These are phyloP conservation scores for Cajanus cajan DNA, from an alignment of 306 rosid genomes.

Conservation along the genomic window DNA sequence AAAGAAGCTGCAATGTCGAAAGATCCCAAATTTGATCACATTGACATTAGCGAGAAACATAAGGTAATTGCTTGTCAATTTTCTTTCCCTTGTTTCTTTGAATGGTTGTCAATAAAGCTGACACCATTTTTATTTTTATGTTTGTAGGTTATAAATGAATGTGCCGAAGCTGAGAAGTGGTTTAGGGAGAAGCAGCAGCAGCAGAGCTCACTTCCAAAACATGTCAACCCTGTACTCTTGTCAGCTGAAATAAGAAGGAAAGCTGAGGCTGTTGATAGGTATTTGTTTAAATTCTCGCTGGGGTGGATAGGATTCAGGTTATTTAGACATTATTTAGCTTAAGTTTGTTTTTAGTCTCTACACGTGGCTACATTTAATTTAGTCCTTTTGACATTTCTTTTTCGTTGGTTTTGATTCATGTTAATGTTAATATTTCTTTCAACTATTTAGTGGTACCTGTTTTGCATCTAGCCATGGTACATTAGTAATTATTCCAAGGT, in stretches of 20 bases:
- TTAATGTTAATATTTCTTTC: not conserved
- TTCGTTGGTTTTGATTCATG: not conserved
- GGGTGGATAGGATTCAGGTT: not conserved
- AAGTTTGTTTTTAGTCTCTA: not conserved
- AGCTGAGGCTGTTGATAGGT: constrained; percentile 89
- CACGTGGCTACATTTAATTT: not conserved
- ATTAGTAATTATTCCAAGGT: not conserved
- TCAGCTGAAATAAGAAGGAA: constrained; percentile 78
- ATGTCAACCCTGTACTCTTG: constrained; percentile 68
- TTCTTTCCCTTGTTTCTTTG: not conserved
- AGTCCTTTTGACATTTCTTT: not conserved
- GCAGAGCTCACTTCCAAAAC: constrained; percentile 75
- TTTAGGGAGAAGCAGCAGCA: constrained; percentile 74
- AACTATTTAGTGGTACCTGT: not conserved
- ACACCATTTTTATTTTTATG: not conserved
- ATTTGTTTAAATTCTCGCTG: not conserved
- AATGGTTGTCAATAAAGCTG: not conserved
- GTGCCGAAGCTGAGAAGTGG: constrained; percentile 92
- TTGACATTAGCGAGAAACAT: constrained; percentile 74
- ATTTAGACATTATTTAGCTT: not conserved
- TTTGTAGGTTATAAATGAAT: constrained; percentile 68
- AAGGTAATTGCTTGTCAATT: constrained; percentile 45
- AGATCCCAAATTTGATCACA: constrained; percentile 85
- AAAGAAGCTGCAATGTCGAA: constrained; percentile 73
- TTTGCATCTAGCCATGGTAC: not conserved